Percentiles rank a stretch among this genome's conserved stretches.
These are phyloP conservation scores for Aspergillus caelatus DNA, from an alignment of 2,329 filamentous ascomycete species.

Conservation along the genomic window DNA sequence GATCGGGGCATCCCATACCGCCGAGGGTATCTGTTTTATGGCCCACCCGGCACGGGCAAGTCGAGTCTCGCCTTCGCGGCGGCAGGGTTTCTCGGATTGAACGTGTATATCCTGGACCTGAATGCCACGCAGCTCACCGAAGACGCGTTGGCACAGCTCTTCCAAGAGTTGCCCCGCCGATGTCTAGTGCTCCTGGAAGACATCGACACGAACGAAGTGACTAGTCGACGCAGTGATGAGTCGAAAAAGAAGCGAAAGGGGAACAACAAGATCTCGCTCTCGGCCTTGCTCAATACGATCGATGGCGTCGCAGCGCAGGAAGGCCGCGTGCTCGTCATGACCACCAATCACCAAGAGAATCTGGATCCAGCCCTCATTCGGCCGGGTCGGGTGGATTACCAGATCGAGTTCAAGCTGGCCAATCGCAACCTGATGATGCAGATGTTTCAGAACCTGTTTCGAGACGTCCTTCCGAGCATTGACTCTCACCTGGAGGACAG, in stretches of 20 bases:
- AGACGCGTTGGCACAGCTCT: constrained; percentile 60
- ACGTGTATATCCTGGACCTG: constrained; percentile 66
- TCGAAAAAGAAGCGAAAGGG: constrained; percentile 3
- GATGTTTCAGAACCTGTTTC: constrained; percentile 13
- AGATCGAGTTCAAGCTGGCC: constrained; percentile 12
- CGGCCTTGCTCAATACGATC: constrained; percentile 7
- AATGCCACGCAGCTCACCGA: constrained; percentile 61
- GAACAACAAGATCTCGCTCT: constrained; percentile 5
- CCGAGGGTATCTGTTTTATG: constrained; percentile 60
- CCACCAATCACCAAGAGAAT: constrained; percentile 9
- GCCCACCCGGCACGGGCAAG: constrained; percentile 18
- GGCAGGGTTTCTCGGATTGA: constrained; percentile 67
- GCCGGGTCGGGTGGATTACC: constrained; percentile 7
- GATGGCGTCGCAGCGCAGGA: constrained; percentile 10
- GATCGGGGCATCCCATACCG: constrained; percentile 68
- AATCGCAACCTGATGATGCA: constrained; percentile 5
- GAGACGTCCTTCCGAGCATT: not conserved
- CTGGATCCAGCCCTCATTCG: constrained; percentile 8
- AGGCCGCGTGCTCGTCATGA: constrained; percentile 12
- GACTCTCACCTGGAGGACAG: not conserved
- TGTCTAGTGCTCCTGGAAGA: constrained; percentile 71
- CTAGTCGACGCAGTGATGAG: not conserved
- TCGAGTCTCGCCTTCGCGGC: constrained; percentile 14
- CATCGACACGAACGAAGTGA: constrained; percentile 53
- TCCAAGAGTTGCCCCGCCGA: constrained; percentile 62